Base-by-base conservation (phyloP, 192 early-diverging fungal genomes). In the Thamnidium elegans region DNA sequence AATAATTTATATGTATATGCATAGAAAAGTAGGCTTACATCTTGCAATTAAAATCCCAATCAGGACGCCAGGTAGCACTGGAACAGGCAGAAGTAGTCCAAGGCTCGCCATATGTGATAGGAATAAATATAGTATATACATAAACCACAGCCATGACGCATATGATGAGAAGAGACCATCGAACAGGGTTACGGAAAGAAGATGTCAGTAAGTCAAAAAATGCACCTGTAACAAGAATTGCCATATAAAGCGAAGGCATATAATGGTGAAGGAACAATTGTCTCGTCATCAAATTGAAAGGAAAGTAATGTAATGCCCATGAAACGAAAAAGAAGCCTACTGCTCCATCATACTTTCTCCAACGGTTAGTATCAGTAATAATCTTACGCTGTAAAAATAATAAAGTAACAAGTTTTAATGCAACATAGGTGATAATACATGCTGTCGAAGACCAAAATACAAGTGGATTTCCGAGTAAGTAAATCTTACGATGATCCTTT, bases 241-340 rank as follows among this genome's bases (percentile, higher is more conserved):
- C 80, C 69, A 94, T 89, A 78, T 95, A 99, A 15, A 99, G 82
- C n/a, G 94, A 87, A 4, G 96, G 96, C 42, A 96, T 84, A 72
- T 98, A 98, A 72, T 98, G 96, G 73, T 98, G 96, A 48, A 96
- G 78, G 76, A 98, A 95, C 23, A 94, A 76, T 74, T 96, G 93
- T 50, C 94, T 92, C 8, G 79, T 79, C 94, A 98, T 95, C 31
- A 96, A 69, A 78, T 91, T 94, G 79, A 98, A 98, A 13, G 96
- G 96, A 6, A 89, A 63, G 68, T 91, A 96, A 79, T 98, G 96
- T 32, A 91, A 74, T 20, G 73, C 69, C 94, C 94, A 98, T 6
- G 88, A 93, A 19, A 88, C 55, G 46, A 89, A 85, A 45, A 90
- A 79, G 56, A 95, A 87, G 30, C 87, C 84, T 14, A 82, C 81